Conservation (phyloP, 768 basidiomycete species). For the Tephrocybe sp. region DNA sequence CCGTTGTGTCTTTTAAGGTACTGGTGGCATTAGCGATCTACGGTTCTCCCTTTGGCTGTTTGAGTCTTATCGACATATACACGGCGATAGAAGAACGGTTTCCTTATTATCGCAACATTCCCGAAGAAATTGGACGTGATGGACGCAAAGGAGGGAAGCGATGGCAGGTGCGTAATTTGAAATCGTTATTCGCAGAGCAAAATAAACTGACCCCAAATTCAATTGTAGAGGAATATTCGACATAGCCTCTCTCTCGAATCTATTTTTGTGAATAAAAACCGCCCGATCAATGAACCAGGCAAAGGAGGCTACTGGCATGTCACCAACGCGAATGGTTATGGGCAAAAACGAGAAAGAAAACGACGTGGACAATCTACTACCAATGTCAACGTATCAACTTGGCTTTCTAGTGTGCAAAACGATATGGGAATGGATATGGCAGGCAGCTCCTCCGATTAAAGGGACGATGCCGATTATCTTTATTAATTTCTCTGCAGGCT, state of each 20-base stretch:
- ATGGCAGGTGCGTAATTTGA: slow-evolving; percentile 53
- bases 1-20: slow-evolving; percentile 27
- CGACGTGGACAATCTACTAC: no score
- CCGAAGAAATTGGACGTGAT: slow-evolving; percentile 22
- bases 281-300: slow-evolving; percentile 64
- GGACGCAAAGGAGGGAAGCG: slow-evolving; percentile 20
- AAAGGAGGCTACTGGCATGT: slow-evolving; percentile 66
- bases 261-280: slow-evolving; percentile 47
- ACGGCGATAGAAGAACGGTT: slow-evolving; percentile 51
- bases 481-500: no score
- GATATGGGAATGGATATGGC: no score
- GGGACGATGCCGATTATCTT: no score
- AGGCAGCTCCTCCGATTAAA: no score
- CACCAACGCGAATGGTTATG: slow-evolving; percentile 56
- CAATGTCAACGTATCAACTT: no score
- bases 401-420: no score
- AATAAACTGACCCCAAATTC: neutral
- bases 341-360: slow-evolving; percentile 52
- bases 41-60: slow-evolving; percentile 46
- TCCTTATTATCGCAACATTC: slow-evolving; percentile 43
- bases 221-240: slow-evolving; percentile 34
- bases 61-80: slow-evolving; percentile 66
- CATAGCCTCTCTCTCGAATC: slow-evolving; percentile 42
- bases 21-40: slow-evolving; percentile 61
- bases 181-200: neutral